These are phyloP conservation scores for Lachancea sp. DNA, from an alignment of 805 yeast species.

Conservation along the genomic window DNA sequence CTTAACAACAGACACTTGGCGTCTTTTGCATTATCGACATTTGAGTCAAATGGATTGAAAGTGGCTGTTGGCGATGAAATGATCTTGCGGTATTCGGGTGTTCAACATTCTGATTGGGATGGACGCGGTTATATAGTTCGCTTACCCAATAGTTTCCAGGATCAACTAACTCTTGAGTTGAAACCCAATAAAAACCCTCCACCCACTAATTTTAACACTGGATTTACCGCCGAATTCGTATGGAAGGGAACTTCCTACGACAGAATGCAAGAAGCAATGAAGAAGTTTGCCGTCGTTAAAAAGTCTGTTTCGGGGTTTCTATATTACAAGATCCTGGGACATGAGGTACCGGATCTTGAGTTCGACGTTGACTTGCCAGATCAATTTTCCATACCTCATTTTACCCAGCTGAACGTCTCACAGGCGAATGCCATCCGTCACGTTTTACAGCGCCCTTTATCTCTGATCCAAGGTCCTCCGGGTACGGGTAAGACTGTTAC, in stretches of 20 bases:
- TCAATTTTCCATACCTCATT: slow-evolving; percentile 55
- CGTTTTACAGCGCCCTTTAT: slow-evolving; percentile 64
- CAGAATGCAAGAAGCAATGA: slow-evolving; percentile 78
- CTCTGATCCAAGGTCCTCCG: slow-evolving; percentile 92
- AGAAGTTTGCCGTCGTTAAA: slow-evolving; percentile 60
- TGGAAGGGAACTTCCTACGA: slow-evolving; percentile 84
- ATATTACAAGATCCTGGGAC: slow-evolving; percentile 75
- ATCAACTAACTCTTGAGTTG: slow-evolving; percentile 68
- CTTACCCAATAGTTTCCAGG: slow-evolving; percentile 60
- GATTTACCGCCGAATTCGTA: slow-evolving; percentile 77
- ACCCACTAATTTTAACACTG: slow-evolving; percentile 53
- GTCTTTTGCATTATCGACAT: slow-evolving; percentile 59
- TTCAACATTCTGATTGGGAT: slow-evolving; percentile 59
- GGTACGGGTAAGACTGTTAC: slow-evolving; percentile 96
- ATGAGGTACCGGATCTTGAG: slow-evolving; percentile 58
- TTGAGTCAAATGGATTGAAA: slow-evolving; percentile 57
- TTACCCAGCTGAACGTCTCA: slow-evolving; percentile 66
- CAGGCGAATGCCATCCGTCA: slow-evolving; percentile 71
- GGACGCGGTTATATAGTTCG: slow-evolving; percentile 65
- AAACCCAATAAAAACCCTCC: slow-evolving; percentile 35
- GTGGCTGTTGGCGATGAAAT: slow-evolving; percentile 84
- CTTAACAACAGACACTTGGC: slow-evolving; percentile 61
- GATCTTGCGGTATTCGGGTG: slow-evolving; percentile 56
- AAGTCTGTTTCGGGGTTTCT: slow-evolving; percentile 66
- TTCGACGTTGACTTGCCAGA: slow-evolving; percentile 58